These are phyloP conservation scores for Apiotrichum porosum DNA, from an alignment of 1,284 basidiomycete species.

Conservation along the genomic window DNA sequence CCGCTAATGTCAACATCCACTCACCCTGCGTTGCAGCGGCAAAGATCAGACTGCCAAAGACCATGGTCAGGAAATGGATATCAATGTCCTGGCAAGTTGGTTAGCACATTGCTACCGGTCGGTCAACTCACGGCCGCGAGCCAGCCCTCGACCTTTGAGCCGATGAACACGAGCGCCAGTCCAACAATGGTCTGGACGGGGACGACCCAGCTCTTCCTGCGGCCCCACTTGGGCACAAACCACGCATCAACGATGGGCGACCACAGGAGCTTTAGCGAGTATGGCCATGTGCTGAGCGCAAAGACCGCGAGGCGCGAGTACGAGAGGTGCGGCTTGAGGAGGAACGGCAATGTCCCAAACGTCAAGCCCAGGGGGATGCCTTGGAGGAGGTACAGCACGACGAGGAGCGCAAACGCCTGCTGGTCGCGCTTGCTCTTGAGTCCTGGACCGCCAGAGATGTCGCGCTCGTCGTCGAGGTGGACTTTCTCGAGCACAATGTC, in stretches of 20 bases:
- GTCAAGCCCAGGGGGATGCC: slow-evolving; percentile 79
- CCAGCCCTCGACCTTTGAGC: slow-evolving; percentile 70
- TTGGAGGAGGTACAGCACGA: slow-evolving; percentile 75
- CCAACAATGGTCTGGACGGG: slow-evolving; percentile 93
- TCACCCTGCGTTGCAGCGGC: slow-evolving; percentile 95
- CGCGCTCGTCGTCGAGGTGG: slow-evolving; percentile 19
- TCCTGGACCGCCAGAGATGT: slow-evolving; percentile 16
- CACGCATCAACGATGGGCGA: slow-evolving; percentile 94
- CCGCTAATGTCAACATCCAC: slow-evolving; percentile 21
- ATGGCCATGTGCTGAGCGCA: slow-evolving; percentile 90
- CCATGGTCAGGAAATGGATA: slow-evolving; percentile 70
- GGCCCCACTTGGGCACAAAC: slow-evolving; percentile 67
- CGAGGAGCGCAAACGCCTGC: slow-evolving; percentile 76
- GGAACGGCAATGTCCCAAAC: slow-evolving; percentile 88
- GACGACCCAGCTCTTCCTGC: slow-evolving; percentile 97
- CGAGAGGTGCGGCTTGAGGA: slow-evolving; percentile 87
- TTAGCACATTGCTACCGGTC: not conserved
- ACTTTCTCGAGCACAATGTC: slow-evolving; percentile 23
- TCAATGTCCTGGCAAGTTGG: slow-evolving; percentile 67
- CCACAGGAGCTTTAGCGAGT: slow-evolving; percentile 96
- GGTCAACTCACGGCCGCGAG: slow-evolving; percentile 68
- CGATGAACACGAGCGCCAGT: slow-evolving; percentile 80
- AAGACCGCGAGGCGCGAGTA: slow-evolving; percentile 96
- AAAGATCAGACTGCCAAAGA: slow-evolving; percentile 87
- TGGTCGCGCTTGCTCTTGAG: slow-evolving; percentile 57